These are phyloP conservation scores for Penicillium freii DNA, from an alignment of 2,329 filamentous ascomycete genomes.

Conservation along the genomic window DNA sequence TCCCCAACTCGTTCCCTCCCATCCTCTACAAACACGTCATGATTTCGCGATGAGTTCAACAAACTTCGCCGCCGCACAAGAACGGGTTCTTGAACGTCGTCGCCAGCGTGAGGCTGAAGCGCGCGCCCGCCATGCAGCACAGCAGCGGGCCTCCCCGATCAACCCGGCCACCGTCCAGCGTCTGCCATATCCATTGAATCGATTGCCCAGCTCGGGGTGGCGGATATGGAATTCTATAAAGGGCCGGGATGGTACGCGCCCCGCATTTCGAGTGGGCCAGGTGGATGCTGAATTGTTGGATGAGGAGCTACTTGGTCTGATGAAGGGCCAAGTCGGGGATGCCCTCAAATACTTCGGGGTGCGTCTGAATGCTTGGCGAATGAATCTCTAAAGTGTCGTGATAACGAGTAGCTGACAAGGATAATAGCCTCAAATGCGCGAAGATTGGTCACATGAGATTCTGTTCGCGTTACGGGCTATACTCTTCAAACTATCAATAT, in stretches of 20 bases:
- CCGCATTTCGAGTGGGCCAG: constrained; percentile 89
- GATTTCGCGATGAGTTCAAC: constrained; percentile 53
- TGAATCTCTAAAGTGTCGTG: neutral
- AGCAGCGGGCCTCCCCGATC: constrained; percentile 48
- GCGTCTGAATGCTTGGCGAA: constrained; percentile 25
- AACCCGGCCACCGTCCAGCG: constrained; percentile 56
- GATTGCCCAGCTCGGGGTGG: constrained; percentile 47
- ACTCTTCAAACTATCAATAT: constrained; percentile 92
- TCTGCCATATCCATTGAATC: constrained; percentile 63
- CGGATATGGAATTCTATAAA: constrained; percentile 67
- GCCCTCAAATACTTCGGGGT: constrained; percentile 83
- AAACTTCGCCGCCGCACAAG: constrained; percentile 85
- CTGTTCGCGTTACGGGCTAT: constrained; percentile 71
- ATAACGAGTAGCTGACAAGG: neutral
- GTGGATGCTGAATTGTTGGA: constrained; percentile 94
- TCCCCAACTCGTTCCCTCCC: neutral
- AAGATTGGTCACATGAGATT: constrained; percentile 87
- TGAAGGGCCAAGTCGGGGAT: constrained; percentile 82
- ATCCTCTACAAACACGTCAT: constrained; percentile 26
- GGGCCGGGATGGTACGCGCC: constrained; percentile 73
- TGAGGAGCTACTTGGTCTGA: constrained; percentile 81
- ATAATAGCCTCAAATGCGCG: constrained; percentile 61
- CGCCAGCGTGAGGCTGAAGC: constrained; percentile 68
- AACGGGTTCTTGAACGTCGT: constrained; percentile 78
- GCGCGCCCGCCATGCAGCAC: constrained; percentile 53